These are phyloP conservation scores for Westerdykella ornata DNA, from an alignment of 2,329 filamentous ascomycete genomes.

Conservation along the genomic window DNA sequence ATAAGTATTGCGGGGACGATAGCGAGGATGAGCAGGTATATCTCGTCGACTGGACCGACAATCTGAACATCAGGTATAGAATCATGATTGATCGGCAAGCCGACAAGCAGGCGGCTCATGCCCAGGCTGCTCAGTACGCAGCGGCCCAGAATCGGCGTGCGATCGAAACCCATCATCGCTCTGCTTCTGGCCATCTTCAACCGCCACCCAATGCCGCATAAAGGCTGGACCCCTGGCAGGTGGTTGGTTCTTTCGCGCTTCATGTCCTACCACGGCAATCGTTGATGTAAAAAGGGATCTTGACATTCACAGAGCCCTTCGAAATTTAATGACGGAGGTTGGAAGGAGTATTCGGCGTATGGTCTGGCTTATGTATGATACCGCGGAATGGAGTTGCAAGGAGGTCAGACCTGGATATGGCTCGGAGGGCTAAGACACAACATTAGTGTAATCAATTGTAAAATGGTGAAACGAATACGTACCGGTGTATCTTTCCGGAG, in stretches of 20 bases:
- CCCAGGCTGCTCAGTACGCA: constrained; percentile 13
- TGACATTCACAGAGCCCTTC: constrained; percentile 25
- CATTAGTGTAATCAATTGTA: too few relatives aligned
- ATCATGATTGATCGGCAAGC: constrained; percentile 44
- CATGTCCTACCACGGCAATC: constrained; percentile 13
- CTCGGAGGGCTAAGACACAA: too few relatives aligned
- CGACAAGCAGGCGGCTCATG: constrained; percentile 34
- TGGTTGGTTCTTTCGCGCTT: constrained; percentile 4
- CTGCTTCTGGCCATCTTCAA: constrained; percentile 31
- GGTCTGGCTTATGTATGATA: not conserved
- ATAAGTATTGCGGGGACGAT: constrained; percentile 83
- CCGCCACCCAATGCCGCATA: constrained; percentile 23
- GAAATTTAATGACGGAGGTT: too few relatives aligned
- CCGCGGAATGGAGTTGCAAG: not conserved
- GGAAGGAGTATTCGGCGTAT: too few relatives aligned
- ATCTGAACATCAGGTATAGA: constrained; percentile 52
- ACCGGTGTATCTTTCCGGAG: too few relatives aligned
- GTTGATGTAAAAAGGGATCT: constrained; percentile 15
- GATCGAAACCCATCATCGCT: constrained; percentile 34
- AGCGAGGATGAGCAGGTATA: constrained; percentile 70
- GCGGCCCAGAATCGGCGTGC: constrained; percentile 20
- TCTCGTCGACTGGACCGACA: constrained; percentile 63
- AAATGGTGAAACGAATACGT: too few relatives aligned
- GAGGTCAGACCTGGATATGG: too few relatives aligned
- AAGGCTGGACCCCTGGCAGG: not conserved